Conservation (phyloP, 108 stramenopile species). For the Nitzschia sp. region DNA sequence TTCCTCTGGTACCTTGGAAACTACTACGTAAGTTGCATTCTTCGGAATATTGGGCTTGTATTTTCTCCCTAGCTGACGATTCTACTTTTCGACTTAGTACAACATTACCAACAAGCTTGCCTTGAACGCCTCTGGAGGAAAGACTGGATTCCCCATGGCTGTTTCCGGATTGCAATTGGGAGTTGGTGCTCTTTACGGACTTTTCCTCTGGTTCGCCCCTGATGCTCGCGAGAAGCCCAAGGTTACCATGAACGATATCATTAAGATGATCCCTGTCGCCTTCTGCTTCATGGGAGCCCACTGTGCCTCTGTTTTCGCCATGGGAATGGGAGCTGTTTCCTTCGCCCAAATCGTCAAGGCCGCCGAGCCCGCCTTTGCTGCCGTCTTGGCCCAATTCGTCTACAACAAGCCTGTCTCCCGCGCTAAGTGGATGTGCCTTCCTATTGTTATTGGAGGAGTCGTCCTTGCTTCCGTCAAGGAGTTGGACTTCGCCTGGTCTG, state of each 20-base stretch:
- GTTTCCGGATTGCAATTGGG: slow-evolving; percentile 84
- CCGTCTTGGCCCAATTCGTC: slow-evolving; percentile 85
- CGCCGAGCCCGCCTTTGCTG: slow-evolving; percentile 91
- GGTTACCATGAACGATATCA: slow-evolving; percentile 72
- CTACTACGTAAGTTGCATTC: slow-evolving; percentile 66
- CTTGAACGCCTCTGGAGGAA: slow-evolving; percentile 84
- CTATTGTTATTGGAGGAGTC: slow-evolving; percentile 91
- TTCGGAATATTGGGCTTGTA: not conserved
- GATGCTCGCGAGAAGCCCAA: slow-evolving; percentile 75
- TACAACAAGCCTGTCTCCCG: slow-evolving; percentile 83
- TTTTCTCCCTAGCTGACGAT: not conserved
- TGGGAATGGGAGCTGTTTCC: slow-evolving; percentile 89
- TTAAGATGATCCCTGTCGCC: slow-evolving; percentile 87
- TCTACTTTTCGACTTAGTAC: slow-evolving; percentile 32
- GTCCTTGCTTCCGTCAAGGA: slow-evolving; percentile 90
- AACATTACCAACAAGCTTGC: slow-evolving; percentile 92
- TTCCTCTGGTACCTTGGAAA: slow-evolving; percentile 93
- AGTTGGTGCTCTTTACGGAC: slow-evolving; percentile 81
- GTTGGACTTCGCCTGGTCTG: slow-evolving; percentile 89
- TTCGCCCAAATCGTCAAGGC: slow-evolving; percentile 96
- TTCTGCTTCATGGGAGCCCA: slow-evolving; percentile 93
- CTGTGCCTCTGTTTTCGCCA: slow-evolving; percentile 87
- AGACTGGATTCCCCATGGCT: slow-evolving; percentile 89
- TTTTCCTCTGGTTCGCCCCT: slow-evolving; percentile 90
- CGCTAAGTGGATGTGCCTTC: slow-evolving; percentile 93